Conservation (phyloP, 768 basidiomycete genomes). For the Termitomyces sp. region DNA sequence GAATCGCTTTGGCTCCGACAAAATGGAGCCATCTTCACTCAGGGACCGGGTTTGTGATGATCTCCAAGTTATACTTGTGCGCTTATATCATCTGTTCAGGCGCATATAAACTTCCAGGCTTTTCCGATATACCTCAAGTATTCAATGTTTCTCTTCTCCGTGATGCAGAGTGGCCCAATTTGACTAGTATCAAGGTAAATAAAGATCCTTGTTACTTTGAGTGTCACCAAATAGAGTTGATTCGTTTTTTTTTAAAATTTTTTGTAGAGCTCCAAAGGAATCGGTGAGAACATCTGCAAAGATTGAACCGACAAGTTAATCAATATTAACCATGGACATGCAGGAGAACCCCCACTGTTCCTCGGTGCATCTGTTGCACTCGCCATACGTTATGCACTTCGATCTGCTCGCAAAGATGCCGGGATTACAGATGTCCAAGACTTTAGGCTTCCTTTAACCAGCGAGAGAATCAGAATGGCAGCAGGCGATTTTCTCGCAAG, state of each 20-base stretch:
- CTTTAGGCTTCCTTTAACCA: slow-evolving; percentile 10
- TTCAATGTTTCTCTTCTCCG: slow-evolving; percentile 14
- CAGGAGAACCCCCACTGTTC: slow-evolving; percentile 13
- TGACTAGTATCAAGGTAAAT: slow-evolving; percentile 10
- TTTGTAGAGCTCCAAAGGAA: slow-evolving; percentile 9
- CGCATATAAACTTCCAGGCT: slow-evolving; percentile 14
- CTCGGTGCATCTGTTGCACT: slow-evolving; percentile 12
- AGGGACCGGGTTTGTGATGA: slow-evolving; percentile 6
- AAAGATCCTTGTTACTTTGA: background rate
- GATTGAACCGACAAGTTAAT: background rate
- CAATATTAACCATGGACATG: background rate
- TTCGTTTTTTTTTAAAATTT: background rate
- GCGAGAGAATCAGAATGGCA: slow-evolving; percentile 12
- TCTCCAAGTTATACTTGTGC: background rate
- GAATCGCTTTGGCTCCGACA: slow-evolving; percentile 14
- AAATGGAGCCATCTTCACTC: slow-evolving; percentile 13
- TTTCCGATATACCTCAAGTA: slow-evolving; percentile 13
- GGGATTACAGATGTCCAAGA: slow-evolving; percentile 12
- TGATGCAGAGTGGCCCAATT: slow-evolving; percentile 14
- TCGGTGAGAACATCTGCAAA: background rate
- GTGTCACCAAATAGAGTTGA: background rate
- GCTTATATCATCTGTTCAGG: background rate
- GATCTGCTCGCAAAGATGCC: slow-evolving; percentile 12
- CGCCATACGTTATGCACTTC: slow-evolving; percentile 11
- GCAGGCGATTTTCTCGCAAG: slow-evolving; percentile 11